These are phyloP conservation scores for Zygnema circumcarinatum DNA, from an alignment of 139 green algal species.

Conservation along the genomic window DNA sequence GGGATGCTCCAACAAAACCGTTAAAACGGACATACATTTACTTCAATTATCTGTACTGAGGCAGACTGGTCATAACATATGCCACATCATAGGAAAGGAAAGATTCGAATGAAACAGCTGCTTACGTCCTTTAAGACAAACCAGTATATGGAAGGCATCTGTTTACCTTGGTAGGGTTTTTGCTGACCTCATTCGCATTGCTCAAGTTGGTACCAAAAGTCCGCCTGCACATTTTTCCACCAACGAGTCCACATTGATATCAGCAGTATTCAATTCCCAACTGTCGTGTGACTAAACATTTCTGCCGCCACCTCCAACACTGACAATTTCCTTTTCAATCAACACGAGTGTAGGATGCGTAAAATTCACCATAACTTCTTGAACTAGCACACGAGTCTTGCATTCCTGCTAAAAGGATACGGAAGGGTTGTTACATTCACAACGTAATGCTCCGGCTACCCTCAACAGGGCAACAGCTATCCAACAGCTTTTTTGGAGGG, in stretches of 20 bases:
- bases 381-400: too few species aligned
- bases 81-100: not conserved
- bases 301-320: not conserved
- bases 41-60: not conserved
- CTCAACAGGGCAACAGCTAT: not conserved
- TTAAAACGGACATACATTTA: not conserved
- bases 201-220: constrained; percentile 23
- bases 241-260: not conserved
- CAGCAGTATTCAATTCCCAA: constrained; percentile 2
- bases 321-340: not conserved
- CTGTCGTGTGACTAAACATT: too few species aligned
- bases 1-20: not conserved
- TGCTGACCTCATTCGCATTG: not conserved
- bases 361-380: too few species aligned
- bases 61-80: not conserved
- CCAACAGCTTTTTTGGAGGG: not conserved
- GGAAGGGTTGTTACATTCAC: not conserved
- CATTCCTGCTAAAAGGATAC: not conserved
- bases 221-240: not conserved
- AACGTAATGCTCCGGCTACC: not conserved
- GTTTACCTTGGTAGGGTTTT: too few species aligned
- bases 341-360: too few species aligned
- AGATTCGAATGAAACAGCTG: not conserved
- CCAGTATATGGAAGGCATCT: not conserved
- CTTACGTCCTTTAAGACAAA: not conserved